These are phyloP conservation scores for Candida sanyaensis DNA, from an alignment of 1,139 yeast species.

Conservation along the genomic window DNA sequence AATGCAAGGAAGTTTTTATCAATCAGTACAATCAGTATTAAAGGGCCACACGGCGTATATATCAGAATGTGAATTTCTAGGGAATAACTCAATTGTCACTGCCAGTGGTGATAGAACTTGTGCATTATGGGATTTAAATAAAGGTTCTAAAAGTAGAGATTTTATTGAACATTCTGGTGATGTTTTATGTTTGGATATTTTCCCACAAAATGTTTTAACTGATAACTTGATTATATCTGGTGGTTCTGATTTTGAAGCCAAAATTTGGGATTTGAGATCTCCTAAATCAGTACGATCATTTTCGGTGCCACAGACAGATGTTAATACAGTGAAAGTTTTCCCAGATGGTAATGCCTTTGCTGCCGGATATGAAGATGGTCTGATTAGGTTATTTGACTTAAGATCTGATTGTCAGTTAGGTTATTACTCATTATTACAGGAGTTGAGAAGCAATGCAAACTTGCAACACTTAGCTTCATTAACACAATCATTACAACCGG, in stretches of 20 bases:
- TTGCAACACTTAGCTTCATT: slow-evolving; percentile 5
- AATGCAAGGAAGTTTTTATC: slow-evolving; percentile 33
- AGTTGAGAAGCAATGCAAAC: slow-evolving; percentile 7
- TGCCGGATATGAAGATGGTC: slow-evolving; percentile 81
- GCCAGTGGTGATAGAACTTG: slow-evolving; percentile 86
- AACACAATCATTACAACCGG: neutral
- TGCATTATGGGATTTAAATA: slow-evolving; percentile 75
- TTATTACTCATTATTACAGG: slow-evolving; percentile 40
- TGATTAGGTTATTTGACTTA: slow-evolving; percentile 70
- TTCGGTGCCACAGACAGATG: slow-evolving; percentile 64
- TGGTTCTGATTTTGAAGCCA: slow-evolving; percentile 73
- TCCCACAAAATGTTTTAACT: slow-evolving; percentile 20
- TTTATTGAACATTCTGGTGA: slow-evolving; percentile 82
- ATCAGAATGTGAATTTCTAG: slow-evolving; percentile 68
- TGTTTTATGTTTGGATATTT: slow-evolving; percentile 57
- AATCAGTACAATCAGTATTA: slow-evolving; percentile 52
- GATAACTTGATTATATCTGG: slow-evolving; percentile 59
- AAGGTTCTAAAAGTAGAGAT: slow-evolving; percentile 55
- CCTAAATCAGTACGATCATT: slow-evolving; percentile 60
- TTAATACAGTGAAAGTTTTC: slow-evolving; percentile 64
- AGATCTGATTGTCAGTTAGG: slow-evolving; percentile 75
- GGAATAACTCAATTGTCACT: slow-evolving; percentile 57
- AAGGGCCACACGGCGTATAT: slow-evolving; percentile 86
- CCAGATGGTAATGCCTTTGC: slow-evolving; percentile 70
- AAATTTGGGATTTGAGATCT: slow-evolving; percentile 70